These are phyloP conservation scores for Lactarius deliciosus DNA, from an alignment of 768 basidiomycete species.

Conservation along the genomic window DNA sequence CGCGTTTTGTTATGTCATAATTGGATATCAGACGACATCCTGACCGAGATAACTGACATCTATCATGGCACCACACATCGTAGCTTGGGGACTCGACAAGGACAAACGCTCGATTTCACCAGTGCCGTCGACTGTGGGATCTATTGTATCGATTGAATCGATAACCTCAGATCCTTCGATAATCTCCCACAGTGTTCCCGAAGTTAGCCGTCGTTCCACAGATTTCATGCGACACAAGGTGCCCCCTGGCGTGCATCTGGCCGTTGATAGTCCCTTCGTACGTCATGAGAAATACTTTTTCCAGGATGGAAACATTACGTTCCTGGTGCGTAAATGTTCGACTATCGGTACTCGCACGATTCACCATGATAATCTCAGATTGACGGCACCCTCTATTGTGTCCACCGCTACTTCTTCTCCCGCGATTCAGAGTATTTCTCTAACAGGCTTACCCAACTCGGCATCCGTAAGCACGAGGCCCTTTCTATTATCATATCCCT, in stretches of 20 bases:
- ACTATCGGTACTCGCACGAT: neutral
- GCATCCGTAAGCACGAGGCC: conserved; percentile 17
- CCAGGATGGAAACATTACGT: conserved; percentile 27
- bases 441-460: conserved; percentile 16
- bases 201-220: conserved; percentile 1
- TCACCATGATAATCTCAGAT: conserved; percentile 13
- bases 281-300: conserved; percentile 26
- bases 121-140: neutral
- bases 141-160: conserved; percentile 22
- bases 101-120: conserved; percentile 18
- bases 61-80: conserved; percentile 15
- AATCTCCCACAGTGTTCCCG: neutral
- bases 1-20: conserved; percentile 16
- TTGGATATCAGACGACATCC: neutral
- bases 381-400: conserved; percentile 19
- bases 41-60: neutral
- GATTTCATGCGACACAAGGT: neutral
- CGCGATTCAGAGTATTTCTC: conserved; percentile 25
- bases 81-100: conserved; percentile 9
- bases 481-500: conserved; percentile 20
- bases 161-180: neutral
- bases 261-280: conserved; percentile 11
- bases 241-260: neutral
- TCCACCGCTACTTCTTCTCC: conserved; percentile 26
- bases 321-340: conserved; percentile 17